Evolutionary conservation across 106 monocot genomes (phyloP).

Genomic region (Amphibolis antarctica): DNA sequence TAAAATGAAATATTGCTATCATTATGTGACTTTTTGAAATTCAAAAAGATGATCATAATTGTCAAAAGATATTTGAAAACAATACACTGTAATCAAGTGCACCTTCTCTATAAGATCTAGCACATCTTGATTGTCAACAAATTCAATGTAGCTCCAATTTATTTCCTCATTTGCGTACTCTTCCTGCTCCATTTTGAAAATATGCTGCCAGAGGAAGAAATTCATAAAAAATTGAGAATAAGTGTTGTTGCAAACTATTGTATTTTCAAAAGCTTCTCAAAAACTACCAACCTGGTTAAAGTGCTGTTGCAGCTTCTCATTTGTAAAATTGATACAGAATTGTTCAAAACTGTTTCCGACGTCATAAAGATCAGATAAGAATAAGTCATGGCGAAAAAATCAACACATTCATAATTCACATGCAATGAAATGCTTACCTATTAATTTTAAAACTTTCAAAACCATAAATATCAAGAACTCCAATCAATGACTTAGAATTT

Average conservation of each 20-base stretch:
- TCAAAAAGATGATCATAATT: too few species aligned
- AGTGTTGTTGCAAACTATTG: background rate
- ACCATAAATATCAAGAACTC: slow-evolving; percentile 93
- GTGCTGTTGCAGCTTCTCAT: slow-evolving; percentile 93
- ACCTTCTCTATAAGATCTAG: slow-evolving; percentile 93
- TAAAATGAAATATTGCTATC: too few species aligned
- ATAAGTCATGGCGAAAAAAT: background rate
- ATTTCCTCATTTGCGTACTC: slow-evolving; percentile 83
- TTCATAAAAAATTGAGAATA: background rate
- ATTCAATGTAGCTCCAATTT: slow-evolving; percentile 90
- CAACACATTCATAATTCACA: background rate
- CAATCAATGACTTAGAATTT: slow-evolving; percentile 74
- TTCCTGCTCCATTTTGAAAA: slow-evolving; percentile 83
- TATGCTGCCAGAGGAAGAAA: slow-evolving; percentile 42
- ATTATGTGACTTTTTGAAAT: too few species aligned
- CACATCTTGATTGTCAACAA: slow-evolving; percentile 92
- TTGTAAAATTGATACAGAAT: slow-evolving; percentile 88
- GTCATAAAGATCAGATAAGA: background rate
- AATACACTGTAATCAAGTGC: background rate
- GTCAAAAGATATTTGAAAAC: background rate
- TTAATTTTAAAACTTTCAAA: slow-evolving; percentile 92
- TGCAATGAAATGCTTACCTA: slow-evolving; percentile 27
- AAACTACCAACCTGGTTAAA: slow-evolving; percentile 67
- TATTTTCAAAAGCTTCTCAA: background rate
- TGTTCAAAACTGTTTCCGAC: slow-evolving; percentile 69